phyloP scores from a whole-genome alignment of 495 filamentous ascomycete genomes.

The Penicillium flavigenum region DNA sequence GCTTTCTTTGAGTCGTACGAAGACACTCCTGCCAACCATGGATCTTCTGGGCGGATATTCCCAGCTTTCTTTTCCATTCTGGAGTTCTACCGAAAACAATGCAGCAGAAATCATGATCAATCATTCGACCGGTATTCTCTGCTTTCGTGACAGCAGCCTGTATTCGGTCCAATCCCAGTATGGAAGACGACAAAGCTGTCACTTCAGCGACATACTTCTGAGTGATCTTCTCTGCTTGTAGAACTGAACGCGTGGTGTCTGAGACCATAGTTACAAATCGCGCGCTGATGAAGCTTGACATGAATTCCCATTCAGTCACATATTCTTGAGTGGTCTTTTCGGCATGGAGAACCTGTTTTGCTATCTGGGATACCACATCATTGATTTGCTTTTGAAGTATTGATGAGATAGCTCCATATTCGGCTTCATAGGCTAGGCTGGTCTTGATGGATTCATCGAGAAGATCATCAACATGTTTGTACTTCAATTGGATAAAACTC shows the following conservation, averaged over 20 bases:
- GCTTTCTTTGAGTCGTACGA: neutral
- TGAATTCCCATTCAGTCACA: neutral
- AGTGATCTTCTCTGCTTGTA: neutral
- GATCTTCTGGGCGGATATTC: neutral
- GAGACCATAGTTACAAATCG: neutral
- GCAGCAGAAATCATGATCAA: conserved; percentile 25
- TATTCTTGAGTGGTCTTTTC: neutral
- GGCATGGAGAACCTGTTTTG: neutral
- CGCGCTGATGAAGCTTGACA: neutral
- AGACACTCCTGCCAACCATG: neutral
- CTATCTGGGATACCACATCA: neutral
- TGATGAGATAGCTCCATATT: neutral
- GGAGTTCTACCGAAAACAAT: conserved; percentile 11
- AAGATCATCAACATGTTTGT: neutral
- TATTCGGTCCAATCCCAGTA: conserved; percentile 4
- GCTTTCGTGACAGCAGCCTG: conserved; percentile 7
- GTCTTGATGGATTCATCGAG: neutral
- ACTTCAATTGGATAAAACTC: conserved; percentile 1
- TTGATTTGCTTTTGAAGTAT: neutral
- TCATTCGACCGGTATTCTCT: neutral
- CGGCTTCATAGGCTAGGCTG: neutral
- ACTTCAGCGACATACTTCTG: neutral
- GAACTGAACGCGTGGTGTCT: neutral
- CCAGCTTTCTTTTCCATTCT: conserved; percentile 1
- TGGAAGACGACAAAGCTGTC: conserved; percentile 1